phyloP scores from a whole-genome alignment of 179 eudicot species.

The Silene coronaria region DNA sequence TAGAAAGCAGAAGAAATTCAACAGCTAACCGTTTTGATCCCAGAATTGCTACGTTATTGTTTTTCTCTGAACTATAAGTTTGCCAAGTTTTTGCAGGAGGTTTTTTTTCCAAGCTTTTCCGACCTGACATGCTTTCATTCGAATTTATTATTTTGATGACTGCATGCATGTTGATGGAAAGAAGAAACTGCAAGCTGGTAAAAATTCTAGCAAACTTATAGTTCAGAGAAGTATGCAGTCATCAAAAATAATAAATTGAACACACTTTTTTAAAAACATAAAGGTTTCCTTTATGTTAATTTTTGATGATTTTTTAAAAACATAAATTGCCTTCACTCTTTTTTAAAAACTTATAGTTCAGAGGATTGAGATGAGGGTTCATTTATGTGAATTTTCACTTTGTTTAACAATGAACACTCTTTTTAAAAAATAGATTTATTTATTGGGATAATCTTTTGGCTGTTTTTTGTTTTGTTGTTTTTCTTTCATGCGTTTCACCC shows the following conservation, averaged over 20 bases:
- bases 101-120: background rate
- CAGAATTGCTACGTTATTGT: background rate
- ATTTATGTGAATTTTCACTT: background rate
- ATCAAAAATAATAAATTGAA: too few relatives aligned
- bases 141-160: too few relatives aligned
- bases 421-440: background rate
- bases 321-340: too few relatives aligned
- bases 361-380: background rate
- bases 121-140: too few relatives aligned
- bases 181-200: too few relatives aligned
- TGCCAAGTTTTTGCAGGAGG: background rate
- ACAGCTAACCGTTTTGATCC: background rate
- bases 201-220: too few relatives aligned
- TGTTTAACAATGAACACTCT: background rate
- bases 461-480: background rate
- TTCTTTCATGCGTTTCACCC: background rate
- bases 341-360: too few relatives aligned
- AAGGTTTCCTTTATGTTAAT: too few relatives aligned
- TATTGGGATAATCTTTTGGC: background rate
- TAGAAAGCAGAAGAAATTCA: background rate
- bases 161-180: too few relatives aligned
- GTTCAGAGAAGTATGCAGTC: too few relatives aligned
- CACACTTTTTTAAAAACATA: too few relatives aligned
- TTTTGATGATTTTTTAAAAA: too few relatives aligned
- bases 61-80: background rate